These are phyloP conservation scores for Chaetomium fimeti DNA, from an alignment of 495 filamentous ascomycete species.

Conservation along the genomic window DNA sequence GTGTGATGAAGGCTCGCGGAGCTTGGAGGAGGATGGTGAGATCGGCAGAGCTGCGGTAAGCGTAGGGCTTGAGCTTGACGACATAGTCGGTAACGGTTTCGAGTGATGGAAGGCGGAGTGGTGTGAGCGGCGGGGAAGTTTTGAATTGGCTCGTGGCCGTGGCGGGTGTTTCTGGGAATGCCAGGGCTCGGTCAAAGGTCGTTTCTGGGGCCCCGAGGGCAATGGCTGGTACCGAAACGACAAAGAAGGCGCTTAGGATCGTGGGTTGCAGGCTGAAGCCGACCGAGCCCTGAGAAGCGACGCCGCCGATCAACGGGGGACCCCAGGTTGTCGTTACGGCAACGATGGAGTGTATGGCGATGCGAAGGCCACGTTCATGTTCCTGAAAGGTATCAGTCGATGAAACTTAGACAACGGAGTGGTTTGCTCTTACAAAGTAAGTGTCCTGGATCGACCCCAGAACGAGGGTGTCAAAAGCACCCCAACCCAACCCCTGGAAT, in stretches of 20 bases:
- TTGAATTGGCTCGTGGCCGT: conserved; percentile 30
- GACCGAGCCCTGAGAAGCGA: conserved; percentile 37
- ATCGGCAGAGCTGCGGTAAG: conserved; percentile 34
- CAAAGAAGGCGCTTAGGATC: conserved; percentile 48
- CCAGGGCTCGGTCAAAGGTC: conserved; percentile 42
- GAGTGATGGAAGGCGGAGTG: conserved; percentile 32
- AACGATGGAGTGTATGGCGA: conserved; percentile 42
- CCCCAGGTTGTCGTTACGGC: conserved; percentile 50
- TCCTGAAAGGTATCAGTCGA: conserved; percentile 37
- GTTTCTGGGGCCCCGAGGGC: conserved; percentile 52
- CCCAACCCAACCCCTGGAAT: conserved; percentile 55
- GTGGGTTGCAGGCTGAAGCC: conserved; percentile 47
- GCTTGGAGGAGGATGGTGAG: conserved; percentile 39
- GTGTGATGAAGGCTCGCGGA: conserved; percentile 46
- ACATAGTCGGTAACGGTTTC: conserved; percentile 37
- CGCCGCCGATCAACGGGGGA: conserved; percentile 49
- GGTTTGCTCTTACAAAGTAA: conserved; percentile 47
- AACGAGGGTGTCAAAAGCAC: conserved; percentile 50
- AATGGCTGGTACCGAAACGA: conserved; percentile 45
- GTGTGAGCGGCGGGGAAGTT: conserved; percentile 35
- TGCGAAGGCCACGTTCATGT: conserved; percentile 44
- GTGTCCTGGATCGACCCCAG: conserved; percentile 50
- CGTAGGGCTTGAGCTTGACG: conserved; percentile 41
- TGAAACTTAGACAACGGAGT: background rate
- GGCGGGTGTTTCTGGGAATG: conserved; percentile 33